A percentile compares a stretch with the other conserved stretches of the same genome.
phyloP scores from a whole-genome alignment of 1,139 yeast species.

The Debaryomyces sp. region DNA sequence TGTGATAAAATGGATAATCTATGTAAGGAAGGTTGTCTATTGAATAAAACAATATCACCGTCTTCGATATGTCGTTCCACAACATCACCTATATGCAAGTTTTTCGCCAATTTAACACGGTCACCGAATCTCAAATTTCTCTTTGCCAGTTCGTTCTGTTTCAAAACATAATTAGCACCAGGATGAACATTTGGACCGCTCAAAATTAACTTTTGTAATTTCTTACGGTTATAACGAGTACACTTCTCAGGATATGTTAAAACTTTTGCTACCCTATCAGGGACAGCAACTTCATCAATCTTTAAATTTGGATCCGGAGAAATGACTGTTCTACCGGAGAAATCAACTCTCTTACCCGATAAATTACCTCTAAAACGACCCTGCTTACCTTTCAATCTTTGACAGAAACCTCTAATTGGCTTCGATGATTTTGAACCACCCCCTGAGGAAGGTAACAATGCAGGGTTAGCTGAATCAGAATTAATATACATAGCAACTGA shows the following conservation, averaged over 20 bases:
- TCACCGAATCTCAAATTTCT: slow-evolving; percentile 91
- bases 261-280: slow-evolving; percentile 94
- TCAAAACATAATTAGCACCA: slow-evolving; percentile 91
- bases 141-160: slow-evolving; percentile 82
- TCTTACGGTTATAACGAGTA: slow-evolving; percentile 81
- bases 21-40: slow-evolving; percentile 97
- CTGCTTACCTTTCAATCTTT: slow-evolving; percentile 96
- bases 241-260: slow-evolving; percentile 95
- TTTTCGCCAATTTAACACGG: slow-evolving; percentile 72
- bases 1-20: slow-evolving; percentile 92
- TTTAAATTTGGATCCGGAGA: slow-evolving; percentile 97
- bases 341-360: slow-evolving; percentile 98
- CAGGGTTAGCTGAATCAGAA: slow-evolving; percentile 90
- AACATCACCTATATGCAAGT: slow-evolving; percentile 82
- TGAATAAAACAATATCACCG: slow-evolving; percentile 93
- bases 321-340: slow-evolving; percentile 97
- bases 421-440: slow-evolving; percentile 61
- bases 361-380: slow-evolving; percentile 98
- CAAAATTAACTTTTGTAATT: slow-evolving; percentile 69
- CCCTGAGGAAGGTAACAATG: slow-evolving; percentile 63
- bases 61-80: slow-evolving; percentile 98
- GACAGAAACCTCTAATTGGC: slow-evolving; percentile 96
- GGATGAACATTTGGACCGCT: slow-evolving; percentile 93
- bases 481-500: slow-evolving; percentile 97
- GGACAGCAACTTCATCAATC: slow-evolving; percentile 97